phyloP scores from a whole-genome alignment of 345 rosid genomes.

The Rhodamnia argentea region DNA sequence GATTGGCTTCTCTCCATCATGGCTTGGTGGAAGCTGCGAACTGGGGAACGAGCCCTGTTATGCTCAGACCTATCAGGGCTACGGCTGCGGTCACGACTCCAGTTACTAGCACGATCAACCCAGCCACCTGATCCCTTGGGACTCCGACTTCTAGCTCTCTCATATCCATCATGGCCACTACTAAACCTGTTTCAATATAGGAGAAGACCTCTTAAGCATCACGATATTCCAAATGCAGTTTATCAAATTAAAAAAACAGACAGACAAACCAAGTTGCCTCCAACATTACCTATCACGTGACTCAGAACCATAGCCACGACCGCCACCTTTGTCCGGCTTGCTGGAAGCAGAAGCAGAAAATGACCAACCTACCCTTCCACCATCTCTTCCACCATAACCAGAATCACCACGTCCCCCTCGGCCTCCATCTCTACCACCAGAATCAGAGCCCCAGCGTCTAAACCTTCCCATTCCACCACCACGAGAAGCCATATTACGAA shows the following conservation, averaged over 20 bases:
- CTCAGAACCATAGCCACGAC: constrained; percentile 35
- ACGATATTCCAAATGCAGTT: neutral
- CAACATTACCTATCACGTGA: constrained; percentile 57
- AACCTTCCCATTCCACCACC: constrained; percentile 65
- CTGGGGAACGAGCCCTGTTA: constrained; percentile 31
- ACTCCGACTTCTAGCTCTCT: constrained; percentile 19
- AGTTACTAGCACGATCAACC: constrained; percentile 15
- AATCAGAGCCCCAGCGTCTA: constrained; percentile 67
- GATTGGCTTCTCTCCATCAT: constrained; percentile 40
- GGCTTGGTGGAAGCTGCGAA: constrained; percentile 58
- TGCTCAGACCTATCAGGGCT: constrained; percentile 50
- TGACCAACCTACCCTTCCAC: constrained; percentile 40
- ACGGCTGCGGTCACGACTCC: constrained; percentile 26
- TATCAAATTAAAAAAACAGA: neutral
- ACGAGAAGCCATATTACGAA: constrained; percentile 81
- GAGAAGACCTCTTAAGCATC: neutral
- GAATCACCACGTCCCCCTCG: constrained; percentile 35
- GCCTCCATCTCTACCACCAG: constrained; percentile 63
- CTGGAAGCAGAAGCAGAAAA: neutral
- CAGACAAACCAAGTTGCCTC: neutral
- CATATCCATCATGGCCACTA: constrained; percentile 12
- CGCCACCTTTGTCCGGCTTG: constrained; percentile 28
- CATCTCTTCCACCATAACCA: constrained; percentile 44
- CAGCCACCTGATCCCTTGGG: constrained; percentile 25
- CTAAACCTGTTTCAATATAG: neutral